phyloP scores from a whole-genome alignment of 768 basidiomycete genomes.

The Melanogaster broomeanus region DNA sequence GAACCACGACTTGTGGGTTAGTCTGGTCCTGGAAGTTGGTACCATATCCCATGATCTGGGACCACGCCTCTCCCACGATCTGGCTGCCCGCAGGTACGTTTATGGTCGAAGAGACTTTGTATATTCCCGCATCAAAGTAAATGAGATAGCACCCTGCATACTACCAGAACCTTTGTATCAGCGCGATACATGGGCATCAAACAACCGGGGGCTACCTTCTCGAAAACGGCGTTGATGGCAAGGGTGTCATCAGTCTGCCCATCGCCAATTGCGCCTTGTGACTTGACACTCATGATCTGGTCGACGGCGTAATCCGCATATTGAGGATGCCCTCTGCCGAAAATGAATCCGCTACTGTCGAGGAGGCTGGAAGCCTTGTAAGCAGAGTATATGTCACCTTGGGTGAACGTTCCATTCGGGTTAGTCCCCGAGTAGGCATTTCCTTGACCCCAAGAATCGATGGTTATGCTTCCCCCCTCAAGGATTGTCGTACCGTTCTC shows the following conservation, averaged over 20 bases:
- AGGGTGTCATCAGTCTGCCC: slow-evolving; percentile 75
- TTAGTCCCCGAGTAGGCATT: slow-evolving; percentile 62
- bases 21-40: slow-evolving; percentile 39
- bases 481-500: slow-evolving; percentile 35
- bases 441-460: slow-evolving; percentile 71
- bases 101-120: slow-evolving; percentile 48
- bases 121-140: slow-evolving; percentile 72
- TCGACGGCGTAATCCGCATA: slow-evolving; percentile 57
- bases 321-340: slow-evolving; percentile 65
- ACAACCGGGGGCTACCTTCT: slow-evolving; percentile 38
- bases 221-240: slow-evolving; percentile 59
- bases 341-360: slow-evolving; percentile 57
- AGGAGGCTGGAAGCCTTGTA: slow-evolving; percentile 58
- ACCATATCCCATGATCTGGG: slow-evolving; percentile 46
- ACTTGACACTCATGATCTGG: slow-evolving; percentile 71
- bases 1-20: slow-evolving; percentile 42
- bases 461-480: slow-evolving; percentile 35
- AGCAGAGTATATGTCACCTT: slow-evolving; percentile 46
- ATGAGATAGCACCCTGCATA: slow-evolving; percentile 75
- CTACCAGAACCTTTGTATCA: slow-evolving; percentile 32
- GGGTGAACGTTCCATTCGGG: slow-evolving; percentile 44
- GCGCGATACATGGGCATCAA: not conserved
- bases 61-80: slow-evolving; percentile 54
- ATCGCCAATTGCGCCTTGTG: slow-evolving; percentile 71
- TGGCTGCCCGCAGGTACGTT: slow-evolving; percentile 47